phyloP scores from a whole-genome alignment of 495 filamentous ascomycete species.

The Tirmania nivea region DNA sequence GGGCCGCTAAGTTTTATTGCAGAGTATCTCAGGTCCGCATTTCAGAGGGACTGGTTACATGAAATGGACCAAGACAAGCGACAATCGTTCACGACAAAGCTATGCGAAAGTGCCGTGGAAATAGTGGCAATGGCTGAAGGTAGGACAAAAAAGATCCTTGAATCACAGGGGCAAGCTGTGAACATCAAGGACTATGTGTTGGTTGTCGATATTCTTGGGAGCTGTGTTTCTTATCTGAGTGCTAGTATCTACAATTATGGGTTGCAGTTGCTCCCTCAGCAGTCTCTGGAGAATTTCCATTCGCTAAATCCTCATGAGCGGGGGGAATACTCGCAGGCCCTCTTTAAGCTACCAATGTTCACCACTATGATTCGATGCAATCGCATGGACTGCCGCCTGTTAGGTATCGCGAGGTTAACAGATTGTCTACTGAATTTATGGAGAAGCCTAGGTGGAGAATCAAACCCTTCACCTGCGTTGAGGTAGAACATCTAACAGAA shows the following conservation, averaged over 20 bases:
- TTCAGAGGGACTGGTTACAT: not conserved
- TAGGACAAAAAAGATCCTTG: not conserved
- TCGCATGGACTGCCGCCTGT: constrained; percentile 17
- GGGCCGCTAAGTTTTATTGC: not conserved
- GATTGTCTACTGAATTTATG: constrained; percentile 13
- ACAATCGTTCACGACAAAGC: not conserved
- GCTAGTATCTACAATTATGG: not conserved
- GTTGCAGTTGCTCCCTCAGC: not conserved
- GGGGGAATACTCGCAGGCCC: not conserved
- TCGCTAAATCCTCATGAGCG: not conserved
- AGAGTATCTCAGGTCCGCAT: not conserved
- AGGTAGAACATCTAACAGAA: constrained; percentile 4
- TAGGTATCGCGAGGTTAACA: constrained; percentile 11
- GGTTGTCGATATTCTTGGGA: not conserved
- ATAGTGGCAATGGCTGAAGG: not conserved
- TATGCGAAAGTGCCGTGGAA: not conserved
- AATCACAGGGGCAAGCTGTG: constrained; percentile 15
- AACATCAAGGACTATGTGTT: constrained; percentile 11
- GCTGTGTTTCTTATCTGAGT: no score
- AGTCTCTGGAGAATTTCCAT: not conserved
- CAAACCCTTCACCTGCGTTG: not conserved
- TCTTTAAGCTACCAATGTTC: not conserved
- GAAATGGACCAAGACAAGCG: not conserved
- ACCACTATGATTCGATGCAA: constrained; percentile 8
- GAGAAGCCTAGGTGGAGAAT: constrained; percentile 3